Conservation (phyloP, 306 rosid species). For the cucumber (Cucumis sativus) region Cucumber_9930_V3 NC_026659.2:12925501-12926000, state of each 20-base stretch:
- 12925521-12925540: no score
- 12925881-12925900: constrained; percentile 42
- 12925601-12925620: not conserved
- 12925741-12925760: not conserved
- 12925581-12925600: not conserved
- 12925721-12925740: not conserved
- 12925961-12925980: constrained; percentile 45
- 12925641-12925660: not conserved
- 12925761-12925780: not conserved
- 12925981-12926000: constrained; percentile 22
- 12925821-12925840: constrained; percentile 88
- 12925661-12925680: not conserved
- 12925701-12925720: not conserved
- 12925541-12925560: not conserved
- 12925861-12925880: constrained; percentile 62
- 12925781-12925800: constrained; percentile 39
- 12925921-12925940: constrained; percentile 42
- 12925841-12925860: constrained; percentile 74
- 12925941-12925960: constrained; percentile 92
- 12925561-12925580: not conserved
- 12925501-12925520: not conserved
- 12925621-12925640: not conserved
- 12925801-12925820: constrained; percentile 64
- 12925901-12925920: constrained; percentile 26
- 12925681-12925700: not conserved